Evolutionary conservation across 2,329 filamentous ascomycete species (phyloP), one percentile per base, ranked within the genome.

Genomic region (Fonsecaea multimorphosa): DNA sequence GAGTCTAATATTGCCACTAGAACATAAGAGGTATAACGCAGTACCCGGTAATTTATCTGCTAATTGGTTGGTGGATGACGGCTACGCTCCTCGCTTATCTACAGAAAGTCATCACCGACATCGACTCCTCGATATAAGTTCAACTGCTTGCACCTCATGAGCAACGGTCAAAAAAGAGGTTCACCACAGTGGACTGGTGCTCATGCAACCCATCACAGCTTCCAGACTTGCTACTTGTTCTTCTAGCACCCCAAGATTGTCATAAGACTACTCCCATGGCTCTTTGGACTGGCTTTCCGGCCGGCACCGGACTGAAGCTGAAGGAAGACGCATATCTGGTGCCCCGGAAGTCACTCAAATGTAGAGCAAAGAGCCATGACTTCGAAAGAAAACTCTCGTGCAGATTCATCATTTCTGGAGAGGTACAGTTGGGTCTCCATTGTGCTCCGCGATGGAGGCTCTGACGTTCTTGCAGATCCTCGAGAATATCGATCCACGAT

Each of bases 381-480:
- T 72, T 71, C 55, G 64, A 66, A 52, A 62, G 70, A 31, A 72
- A 72, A 51, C 62, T 72, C 8, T 61, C 62, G 3, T 31, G 24
- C 29, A 61, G 58, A 12, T 72, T 72, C 58, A 46, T 63, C 12
- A 16, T 72, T 22, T 40, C 58, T 9, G 61, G 66, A 12, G 46
- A 65, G 57, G 71, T 72, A 67, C 19, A 24, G 27, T 57, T n/a
- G 36, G 2, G 16, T 29, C 22, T 16, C 14, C 31, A 44, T 38
- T 22, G 34, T 38, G 24, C 19, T 12, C 49, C 29, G 24, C 44
- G 38, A 1, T 4, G 2, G 3, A n/a, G 11, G 3, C 8, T 56
- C 58, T 66, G 32, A 63, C 44, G 8, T 14, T 3, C n/a, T n/a
- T 7, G 32, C 34, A 66, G 66, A 58, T 64, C 8, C 62, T 64